phyloP scores from a whole-genome alignment of 2,329 filamentous ascomycete genomes.

The Rutstroemia sp. region DNA sequence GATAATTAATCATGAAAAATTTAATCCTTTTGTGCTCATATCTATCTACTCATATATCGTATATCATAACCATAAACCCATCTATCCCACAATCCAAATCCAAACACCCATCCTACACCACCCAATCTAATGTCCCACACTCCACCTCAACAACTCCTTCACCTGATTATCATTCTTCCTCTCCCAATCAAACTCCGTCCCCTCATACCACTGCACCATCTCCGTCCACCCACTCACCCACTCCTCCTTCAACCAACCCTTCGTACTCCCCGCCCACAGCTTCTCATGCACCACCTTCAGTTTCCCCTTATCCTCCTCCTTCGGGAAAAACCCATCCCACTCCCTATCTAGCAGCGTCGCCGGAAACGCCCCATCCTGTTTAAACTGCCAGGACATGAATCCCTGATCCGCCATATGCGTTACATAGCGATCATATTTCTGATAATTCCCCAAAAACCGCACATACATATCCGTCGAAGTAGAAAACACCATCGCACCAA shows the following conservation, averaged over 20 bases:
- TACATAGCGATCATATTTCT: background rate
- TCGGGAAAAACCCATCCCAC: conserved; percentile 6
- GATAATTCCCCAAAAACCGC: conserved; percentile 1
- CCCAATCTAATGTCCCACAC: background rate
- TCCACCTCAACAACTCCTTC: background rate
- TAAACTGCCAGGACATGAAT: conserved; percentile 7
- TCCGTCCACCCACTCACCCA: background rate
- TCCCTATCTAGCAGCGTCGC: background rate
- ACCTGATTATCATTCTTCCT: conserved; percentile 3
- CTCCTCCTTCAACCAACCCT: conserved; percentile 3
- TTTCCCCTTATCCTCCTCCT: background rate
- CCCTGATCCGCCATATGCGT: conserved; percentile 9
- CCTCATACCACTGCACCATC: conserved; percentile 4
- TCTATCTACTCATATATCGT: too few species aligned
- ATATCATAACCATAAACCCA: too few species aligned
- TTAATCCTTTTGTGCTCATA: too few species aligned
- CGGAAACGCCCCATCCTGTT: conserved; percentile 2
- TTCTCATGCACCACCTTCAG: conserved; percentile 9
- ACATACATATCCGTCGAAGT: background rate
- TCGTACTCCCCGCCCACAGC: background rate
- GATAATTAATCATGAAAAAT: too few species aligned
- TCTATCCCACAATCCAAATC: too few species aligned
- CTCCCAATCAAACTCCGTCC: background rate
- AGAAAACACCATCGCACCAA: conserved; percentile 5
- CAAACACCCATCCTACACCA: background rate